phyloP scores from a whole-genome alignment of 495 filamentous ascomycete species.

The Penicillium turbatum region DNA sequence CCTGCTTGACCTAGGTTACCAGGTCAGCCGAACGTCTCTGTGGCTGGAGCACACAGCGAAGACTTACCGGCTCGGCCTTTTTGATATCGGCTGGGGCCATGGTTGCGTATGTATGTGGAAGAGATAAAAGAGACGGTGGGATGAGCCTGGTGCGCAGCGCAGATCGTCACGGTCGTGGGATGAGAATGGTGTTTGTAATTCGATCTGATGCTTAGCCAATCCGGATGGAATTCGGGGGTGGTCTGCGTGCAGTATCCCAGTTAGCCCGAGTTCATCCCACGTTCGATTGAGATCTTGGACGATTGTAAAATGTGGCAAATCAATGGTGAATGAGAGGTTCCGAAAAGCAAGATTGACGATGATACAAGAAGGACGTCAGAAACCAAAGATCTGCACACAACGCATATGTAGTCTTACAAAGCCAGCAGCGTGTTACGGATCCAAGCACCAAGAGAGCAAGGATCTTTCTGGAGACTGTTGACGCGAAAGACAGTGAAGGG shows the following conservation, averaged over 20 bases:
- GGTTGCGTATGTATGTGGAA: conserved; percentile 1
- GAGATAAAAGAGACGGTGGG: not conserved
- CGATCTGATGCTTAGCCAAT: conserved; percentile 9
- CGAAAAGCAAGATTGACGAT: conserved; percentile 1
- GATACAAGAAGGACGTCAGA: conserved; percentile 6
- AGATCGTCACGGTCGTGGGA: conserved; percentile 9
- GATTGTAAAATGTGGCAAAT: not conserved
- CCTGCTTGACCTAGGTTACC: conserved; percentile 38
- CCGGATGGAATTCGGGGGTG: conserved; percentile 9
- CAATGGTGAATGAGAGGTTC: not conserved
- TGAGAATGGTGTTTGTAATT: conserved; percentile 2
- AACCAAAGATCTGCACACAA: conserved; percentile 1
- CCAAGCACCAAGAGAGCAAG: conserved; percentile 1
- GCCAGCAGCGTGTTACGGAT: conserved; percentile 10
- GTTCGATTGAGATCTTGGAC: not conserved
- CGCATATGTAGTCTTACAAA: conserved; percentile 9
- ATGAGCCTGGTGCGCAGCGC: conserved; percentile 7
- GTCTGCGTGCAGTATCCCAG: conserved; percentile 5
- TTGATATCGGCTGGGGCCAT: conserved; percentile 34
- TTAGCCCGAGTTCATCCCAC: conserved; percentile 7
- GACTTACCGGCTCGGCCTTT: conserved; percentile 29
- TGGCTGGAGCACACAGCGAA: not conserved
- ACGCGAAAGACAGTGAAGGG: not conserved
- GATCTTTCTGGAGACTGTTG: not conserved
- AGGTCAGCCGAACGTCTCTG: not conserved